Base-by-base conservation (phyloP, 257 asterid species). In the Echites panduratus region DNA sequence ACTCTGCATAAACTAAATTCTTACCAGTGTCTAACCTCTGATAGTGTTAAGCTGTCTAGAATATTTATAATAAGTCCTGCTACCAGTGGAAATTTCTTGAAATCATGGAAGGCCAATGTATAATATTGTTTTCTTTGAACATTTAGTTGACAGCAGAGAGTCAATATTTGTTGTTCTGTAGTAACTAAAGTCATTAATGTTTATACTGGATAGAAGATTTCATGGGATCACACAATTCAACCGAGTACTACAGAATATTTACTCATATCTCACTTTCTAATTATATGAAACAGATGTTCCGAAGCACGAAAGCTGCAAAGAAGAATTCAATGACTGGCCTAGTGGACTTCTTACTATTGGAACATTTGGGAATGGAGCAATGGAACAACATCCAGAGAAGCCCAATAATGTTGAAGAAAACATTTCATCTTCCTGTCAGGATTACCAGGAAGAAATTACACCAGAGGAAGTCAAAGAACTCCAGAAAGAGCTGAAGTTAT, bases 271-370 rank as follows among this genome's bases (percentile, higher is more conserved):
- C 14, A 10, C 49, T 53, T 26, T 38, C 1, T 57, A 11, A 53
- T 53, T 49, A 9, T 7, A 43, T 17, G 3, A 24, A 10, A 27
- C 75, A 83, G 91, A 72, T 63, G 67, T 53, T 63, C 62, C 38
- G 64, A 53, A 69, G 74, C 78, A 70, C 24, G 75, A 81, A 72
- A 47, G 82, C 43, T 68, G 84, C 80, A 86, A 85, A 66, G 91
- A 90, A 80, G 98, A 89, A 65, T 83, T 85, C 87, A 82, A 81
- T 38, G 93, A 89, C 68, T 92, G 97, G 98, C 96, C 96, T 58
- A 78, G 74, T 66, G 89, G 84, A 35, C 73, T 93, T 16, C 90
- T 93, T 5, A 81, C 98, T 3, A 90, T 93, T 68, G 98, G 98
- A 43, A 93, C 98, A 68, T 89, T 93, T 14, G 98, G 98, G 38